Conservation (phyloP, 2,329 filamentous ascomycete species). For the Fragosphaeria purpurea region DNA sequence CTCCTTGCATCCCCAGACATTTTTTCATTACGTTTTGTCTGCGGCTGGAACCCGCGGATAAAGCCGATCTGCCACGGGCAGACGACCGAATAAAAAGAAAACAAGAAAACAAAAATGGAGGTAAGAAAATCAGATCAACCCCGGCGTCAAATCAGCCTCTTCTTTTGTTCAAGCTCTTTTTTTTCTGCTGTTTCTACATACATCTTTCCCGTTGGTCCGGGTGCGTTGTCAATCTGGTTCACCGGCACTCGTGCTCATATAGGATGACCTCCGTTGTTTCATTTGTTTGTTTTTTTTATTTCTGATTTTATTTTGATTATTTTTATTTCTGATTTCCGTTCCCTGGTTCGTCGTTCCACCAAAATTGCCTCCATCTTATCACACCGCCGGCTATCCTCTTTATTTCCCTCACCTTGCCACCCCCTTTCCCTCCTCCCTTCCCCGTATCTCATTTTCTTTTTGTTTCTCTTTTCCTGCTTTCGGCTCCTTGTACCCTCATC, state of each 20-base stretch:
- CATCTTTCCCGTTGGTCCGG: too few relatives aligned
- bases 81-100: too few relatives aligned
- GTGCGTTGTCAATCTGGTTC: too few relatives aligned
- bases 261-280: too few relatives aligned
- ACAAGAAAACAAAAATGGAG: slow-evolving; percentile 1
- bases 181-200: not conserved
- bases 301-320: not conserved
- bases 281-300: not conserved
- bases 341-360: not conserved
- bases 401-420: not conserved
- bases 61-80: too few relatives aligned
- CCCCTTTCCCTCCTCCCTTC: not conserved
- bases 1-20: too few relatives aligned
- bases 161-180: not conserved
- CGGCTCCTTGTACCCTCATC: too few relatives aligned
- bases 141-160: not conserved
- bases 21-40: too few relatives aligned
- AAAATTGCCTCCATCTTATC: not conserved
- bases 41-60: too few relatives aligned
- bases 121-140: slow-evolving; percentile 1
- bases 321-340: not conserved
- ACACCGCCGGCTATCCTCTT: slow-evolving; percentile 4
- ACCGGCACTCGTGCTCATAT: too few relatives aligned
- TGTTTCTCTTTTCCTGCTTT: not conserved
- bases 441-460: not conserved